phyloP scores from a whole-genome alignment of 176 grass and related monocot genomes.

The Aegilops longissima region DNA sequence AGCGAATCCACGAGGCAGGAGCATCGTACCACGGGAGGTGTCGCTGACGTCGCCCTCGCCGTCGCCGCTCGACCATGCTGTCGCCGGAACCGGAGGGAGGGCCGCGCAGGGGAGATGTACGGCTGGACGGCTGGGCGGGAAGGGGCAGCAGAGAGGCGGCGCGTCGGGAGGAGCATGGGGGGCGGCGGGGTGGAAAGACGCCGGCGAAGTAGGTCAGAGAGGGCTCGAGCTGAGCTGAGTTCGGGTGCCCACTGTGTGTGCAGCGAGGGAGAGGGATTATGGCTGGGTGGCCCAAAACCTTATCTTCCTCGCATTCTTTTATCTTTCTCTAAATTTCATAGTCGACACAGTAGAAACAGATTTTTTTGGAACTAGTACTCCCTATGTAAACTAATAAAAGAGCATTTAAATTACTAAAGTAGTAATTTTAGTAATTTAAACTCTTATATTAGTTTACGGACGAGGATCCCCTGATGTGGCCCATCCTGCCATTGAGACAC shows the following conservation, averaged over 20 bases:
- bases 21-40: neutral
- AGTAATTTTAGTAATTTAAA: too few relatives aligned
- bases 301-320: neutral
- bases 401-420: too few relatives aligned
- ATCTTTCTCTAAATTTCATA: neutral
- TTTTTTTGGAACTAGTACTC: too few relatives aligned
- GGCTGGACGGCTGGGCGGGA: neutral
- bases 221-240: neutral
- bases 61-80: conserved; percentile 8
- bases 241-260: neutral
- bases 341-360: too few relatives aligned
- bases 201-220: neutral
- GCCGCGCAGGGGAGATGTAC: neutral
- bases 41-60: neutral
- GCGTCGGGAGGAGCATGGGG: neutral
- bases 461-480: too few relatives aligned
- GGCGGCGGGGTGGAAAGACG: neutral
- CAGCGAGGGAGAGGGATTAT: neutral
- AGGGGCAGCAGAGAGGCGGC: neutral
- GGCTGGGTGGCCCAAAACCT: neutral
- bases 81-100: neutral
- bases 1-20: neutral
- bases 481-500: too few relatives aligned
- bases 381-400: too few relatives aligned
- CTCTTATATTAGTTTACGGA: too few relatives aligned